Base-by-base conservation (phyloP, 768 basidiomycete species). In the Brasilioporus rufonigricans region DNA sequence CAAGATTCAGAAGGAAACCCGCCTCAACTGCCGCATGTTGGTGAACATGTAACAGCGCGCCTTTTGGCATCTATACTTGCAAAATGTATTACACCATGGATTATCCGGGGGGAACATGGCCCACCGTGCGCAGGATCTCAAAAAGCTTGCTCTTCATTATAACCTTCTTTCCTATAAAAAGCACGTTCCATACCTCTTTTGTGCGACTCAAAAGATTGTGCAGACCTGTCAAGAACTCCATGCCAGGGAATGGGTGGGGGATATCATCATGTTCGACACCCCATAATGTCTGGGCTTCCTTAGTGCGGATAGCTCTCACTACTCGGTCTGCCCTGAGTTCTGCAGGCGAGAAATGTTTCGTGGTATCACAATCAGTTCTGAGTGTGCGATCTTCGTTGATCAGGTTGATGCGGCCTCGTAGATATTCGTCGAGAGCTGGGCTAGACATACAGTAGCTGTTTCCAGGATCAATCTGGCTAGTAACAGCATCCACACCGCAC, bases 141-240 rank as follows among this genome's bases (percentile, higher is more conserved):
- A 75, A 79, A 19, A 80, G 59, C 39, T 59, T 61, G 8, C 78
- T 79, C 35, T 36, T 36, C 35, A 36, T 36, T 36, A 36, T 36
- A 16, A 36, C 18, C 16, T 18, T 36, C 16, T 36, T 36, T 36
- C 35, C 35, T 36, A n/a, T 36, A 16, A 18, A 4, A 16, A 36
- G 18, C 18, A 18, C 35, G 35, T 36, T 18, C 4, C 35, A 18
- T 14, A 35, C 14, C 12, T 14, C 38, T 64, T 61, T 19, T 21
- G 19, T 21, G 21, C 10, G 19, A 11, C 19, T 35, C 5, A 91
- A 89, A 19, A 91, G 77, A 71, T 91, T 14, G 1, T 32, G 55
- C 68, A 39, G 54, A 84, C 86, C 86, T 36, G 84, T 89, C 58
- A 89, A 69, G 62, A 89, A 91, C 60, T 83, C 86, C 87, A 89